A percentile compares a stretch with the other conserved stretches of the same genome.
These are phyloP conservation scores for Striga hermonthica DNA, from an alignment of 305 asterid species.

Conservation along the genomic window DNA sequence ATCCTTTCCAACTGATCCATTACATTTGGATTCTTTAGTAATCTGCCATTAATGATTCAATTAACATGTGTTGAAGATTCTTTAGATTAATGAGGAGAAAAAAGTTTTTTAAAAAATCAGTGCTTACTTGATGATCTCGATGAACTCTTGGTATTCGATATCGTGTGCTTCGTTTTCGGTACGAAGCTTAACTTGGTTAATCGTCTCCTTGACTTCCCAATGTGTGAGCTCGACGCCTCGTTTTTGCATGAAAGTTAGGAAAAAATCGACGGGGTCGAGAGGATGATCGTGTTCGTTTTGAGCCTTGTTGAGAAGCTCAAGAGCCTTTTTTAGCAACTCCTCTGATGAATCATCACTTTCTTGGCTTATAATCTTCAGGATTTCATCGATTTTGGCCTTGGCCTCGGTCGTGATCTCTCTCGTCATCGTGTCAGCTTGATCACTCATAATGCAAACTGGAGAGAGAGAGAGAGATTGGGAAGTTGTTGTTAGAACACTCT, in stretches of 20 bases:
- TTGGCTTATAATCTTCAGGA: background rate
- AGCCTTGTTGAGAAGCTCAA: conserved; percentile 4
- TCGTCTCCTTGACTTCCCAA: background rate
- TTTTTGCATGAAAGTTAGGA: background rate
- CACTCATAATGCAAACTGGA: conserved; percentile 12
- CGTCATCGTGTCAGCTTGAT: background rate
- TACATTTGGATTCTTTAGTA: conserved; percentile 4
- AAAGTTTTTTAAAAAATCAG: background rate
- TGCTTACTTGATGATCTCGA: conserved; percentile 25
- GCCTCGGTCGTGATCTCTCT: background rate
- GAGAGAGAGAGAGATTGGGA: background rate
- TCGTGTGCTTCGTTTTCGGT: background rate
- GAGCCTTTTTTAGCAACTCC: background rate
- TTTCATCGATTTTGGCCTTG: background rate
- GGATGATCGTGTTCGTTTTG: background rate
- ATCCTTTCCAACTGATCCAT: conserved; percentile 1
- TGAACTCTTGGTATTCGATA: conserved; percentile 2
- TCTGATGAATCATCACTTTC: background rate
- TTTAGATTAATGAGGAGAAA: background rate
- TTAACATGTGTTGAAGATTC: background rate
- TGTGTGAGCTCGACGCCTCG: background rate
- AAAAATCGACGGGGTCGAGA: background rate
- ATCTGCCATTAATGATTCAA: conserved; percentile 26
- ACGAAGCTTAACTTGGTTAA: background rate
- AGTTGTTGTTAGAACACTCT: background rate